Base-by-base conservation (phyloP, 2,329 filamentous ascomycete genomes). In the Elsinoe ampelina region DNA sequence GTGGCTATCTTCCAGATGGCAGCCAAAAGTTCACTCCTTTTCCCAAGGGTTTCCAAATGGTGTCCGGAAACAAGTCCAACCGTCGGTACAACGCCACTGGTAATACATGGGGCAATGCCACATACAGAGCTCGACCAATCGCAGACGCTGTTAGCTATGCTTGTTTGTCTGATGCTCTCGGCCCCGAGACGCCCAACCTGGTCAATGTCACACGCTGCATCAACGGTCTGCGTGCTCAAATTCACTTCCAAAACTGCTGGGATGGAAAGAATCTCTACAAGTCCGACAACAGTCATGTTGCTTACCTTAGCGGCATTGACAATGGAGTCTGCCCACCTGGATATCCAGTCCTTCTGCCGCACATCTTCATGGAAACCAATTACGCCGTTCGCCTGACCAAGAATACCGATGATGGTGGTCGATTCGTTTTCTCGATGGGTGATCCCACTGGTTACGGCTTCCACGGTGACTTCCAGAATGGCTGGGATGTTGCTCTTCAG, bases 381-480 rank as follows among this genome's bases (percentile, higher is more conserved):
- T 75, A 72, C 57, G 59, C 61, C 11, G 64, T 66, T 3, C 48
- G 48, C 12, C 17, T 52, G 15, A 63, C 75, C 64, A 64, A 72
- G 56, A 48, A 66, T 60, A 52, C 67, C 61, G 35, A 63, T 55
- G 32, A 70, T 5, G 65, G 63, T 22, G 73, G 71, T 20, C 64
- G 68, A 3, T 78, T 75, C 60, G 69, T 77, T 36, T 77, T 76
- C 60, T 68, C 74, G 0, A 73, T 73, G 58, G 73, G 76, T 19
- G 76, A 78, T 58, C 67, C 71, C 3, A 78, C 75, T 2, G 77
- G 78, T 5, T 79, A 75, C 59, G 76, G 77, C 2, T 75, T 78
- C 61, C 79, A 81, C 58, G 79, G 74, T 5, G 78, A 80, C 57
- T 80, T 80, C 60, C 68, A 75, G 58, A 77, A 77, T 51, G 77